phyloP scores from a whole-genome alignment of 257 asterid species.

The Nicotiana tabacum region DNA sequence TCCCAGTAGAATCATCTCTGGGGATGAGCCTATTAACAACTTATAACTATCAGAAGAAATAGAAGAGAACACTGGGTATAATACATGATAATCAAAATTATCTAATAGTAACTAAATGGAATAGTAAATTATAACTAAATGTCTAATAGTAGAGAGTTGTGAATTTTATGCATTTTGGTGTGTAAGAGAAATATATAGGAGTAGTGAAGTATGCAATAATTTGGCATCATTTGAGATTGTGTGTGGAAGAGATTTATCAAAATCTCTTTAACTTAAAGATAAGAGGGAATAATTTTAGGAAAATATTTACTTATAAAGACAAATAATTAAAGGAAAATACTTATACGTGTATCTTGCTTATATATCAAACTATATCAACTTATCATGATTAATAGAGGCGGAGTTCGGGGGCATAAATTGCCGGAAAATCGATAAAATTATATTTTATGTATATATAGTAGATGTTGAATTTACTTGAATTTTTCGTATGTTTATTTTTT shows the following conservation, averaged over 20 bases:
- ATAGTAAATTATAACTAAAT: no score
- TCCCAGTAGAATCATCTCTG: no score
- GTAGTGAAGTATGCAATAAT: not conserved
- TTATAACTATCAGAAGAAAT: no score
- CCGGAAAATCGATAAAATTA: not conserved
- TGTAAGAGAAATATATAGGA: not conserved
- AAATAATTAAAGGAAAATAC: not conserved
- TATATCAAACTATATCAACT: not conserved
- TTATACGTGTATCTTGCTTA: not conserved
- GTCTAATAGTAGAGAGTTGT: not conserved
- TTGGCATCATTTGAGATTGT: slow-evolving; percentile 16
- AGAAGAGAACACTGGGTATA: no score
- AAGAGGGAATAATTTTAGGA: not conserved
- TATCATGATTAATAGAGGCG: not conserved
- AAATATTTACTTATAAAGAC: not conserved
- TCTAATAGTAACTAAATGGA: no score
- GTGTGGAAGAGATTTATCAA: slow-evolving; percentile 8
- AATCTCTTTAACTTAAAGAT: not conserved
- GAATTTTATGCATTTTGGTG: not conserved
- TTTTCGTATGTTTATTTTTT: no score
- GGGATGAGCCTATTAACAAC: no score
- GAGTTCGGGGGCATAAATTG: no score
- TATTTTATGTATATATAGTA: no score
- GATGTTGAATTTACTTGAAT: no score
- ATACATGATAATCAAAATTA: no score